A percentile compares a stretch with the other conserved stretches of the same genome.
phyloP scores from a whole-genome alignment of 768 basidiomycete species.

The Russula brevipes region DNA sequence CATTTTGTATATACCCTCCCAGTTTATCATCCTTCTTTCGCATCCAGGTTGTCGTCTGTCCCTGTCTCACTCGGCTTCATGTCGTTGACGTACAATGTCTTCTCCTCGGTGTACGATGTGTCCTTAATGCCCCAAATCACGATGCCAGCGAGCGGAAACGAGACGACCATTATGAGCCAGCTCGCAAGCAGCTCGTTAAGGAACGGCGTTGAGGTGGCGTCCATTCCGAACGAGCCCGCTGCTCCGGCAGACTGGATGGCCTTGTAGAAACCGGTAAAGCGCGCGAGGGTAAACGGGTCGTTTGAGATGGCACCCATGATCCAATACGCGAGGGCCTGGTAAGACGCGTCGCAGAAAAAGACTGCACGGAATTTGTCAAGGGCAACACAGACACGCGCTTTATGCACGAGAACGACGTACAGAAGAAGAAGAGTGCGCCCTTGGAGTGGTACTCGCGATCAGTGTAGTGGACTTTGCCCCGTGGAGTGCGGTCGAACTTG shows the following conservation, averaged over 20 bases:
- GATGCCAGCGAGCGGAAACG: conserved; percentile 34
- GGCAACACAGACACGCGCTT: neutral
- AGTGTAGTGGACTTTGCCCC: conserved; percentile 31
- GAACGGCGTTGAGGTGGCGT: conserved; percentile 40
- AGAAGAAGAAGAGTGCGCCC: conserved; percentile 39
- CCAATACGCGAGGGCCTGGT: conserved; percentile 39
- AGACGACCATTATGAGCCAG: conserved; percentile 35
- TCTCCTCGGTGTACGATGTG: conserved; percentile 36
- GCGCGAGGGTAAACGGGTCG: conserved; percentile 42
- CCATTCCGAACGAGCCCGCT: conserved; percentile 43
- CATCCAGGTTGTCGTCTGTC: neutral
- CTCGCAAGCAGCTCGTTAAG: conserved; percentile 39
- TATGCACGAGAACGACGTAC: conserved; percentile 26
- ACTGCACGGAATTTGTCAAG: conserved; percentile 26
- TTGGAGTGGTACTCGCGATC: conserved; percentile 34
- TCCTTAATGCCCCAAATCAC: conserved; percentile 37
- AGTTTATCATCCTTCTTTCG: neutral
- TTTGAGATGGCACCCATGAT: conserved; percentile 42
- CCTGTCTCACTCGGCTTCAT: conserved; percentile 19
- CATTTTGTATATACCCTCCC: neutral
- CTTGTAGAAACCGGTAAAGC: conserved; percentile 44
- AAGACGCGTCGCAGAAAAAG: conserved; percentile 37
- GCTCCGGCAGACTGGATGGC: conserved; percentile 35
- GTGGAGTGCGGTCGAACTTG: conserved; percentile 32
- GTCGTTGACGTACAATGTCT: conserved; percentile 31